Evolutionary conservation across 2,329 filamentous ascomycete species (phyloP), one percentile per base, ranked within the genome.

Genomic region (Fusarium abutilonis): DNA sequence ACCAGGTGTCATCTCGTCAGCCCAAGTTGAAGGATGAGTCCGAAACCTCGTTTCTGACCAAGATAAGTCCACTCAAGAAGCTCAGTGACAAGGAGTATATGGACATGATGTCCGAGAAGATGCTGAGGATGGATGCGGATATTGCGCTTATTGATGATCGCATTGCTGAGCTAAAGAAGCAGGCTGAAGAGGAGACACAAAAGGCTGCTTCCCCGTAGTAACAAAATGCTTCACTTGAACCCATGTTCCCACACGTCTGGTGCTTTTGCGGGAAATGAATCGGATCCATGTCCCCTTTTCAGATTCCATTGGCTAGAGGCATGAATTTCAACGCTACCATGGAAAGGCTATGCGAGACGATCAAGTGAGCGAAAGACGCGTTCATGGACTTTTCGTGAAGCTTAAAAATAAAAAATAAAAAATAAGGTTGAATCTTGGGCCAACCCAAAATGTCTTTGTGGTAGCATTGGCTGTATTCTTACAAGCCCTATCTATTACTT

Each of bases 121-220:
- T 92, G 36, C 73, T 94, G 23, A 83, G 80, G 60, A 77, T 94
- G 4, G 89, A 95, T 64, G 89, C 86, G 1, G 89, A 94, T 60
- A 92, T 95, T 74, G 87, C 90, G 0, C 74, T 95, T 6, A 80
- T 94, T 32, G 90, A 95, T 69, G 91, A 94, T 50, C 87, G 86
- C 70, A 91, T 95, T 65, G 83, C 72, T 2, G 74, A 76, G 40
- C 48, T 80, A 17, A 64, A 60, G 41, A 48, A 68, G 39, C 56
- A 57, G 34, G 53, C 51, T 23, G 26, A 63, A 40, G 40, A 55
- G 29, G 38, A 63, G 40, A 38, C 50, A 42, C 43, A 31, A 26
- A 51, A 61, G 49, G 56, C 35, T 39, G 42, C 52, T 28, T 55
- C 44, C 32, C 39, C 31, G 31, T 43, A 43, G 63, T 52, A 45